Conservation (phyloP, 768 basidiomycete species). For the Trametes sanguinea region DNA sequence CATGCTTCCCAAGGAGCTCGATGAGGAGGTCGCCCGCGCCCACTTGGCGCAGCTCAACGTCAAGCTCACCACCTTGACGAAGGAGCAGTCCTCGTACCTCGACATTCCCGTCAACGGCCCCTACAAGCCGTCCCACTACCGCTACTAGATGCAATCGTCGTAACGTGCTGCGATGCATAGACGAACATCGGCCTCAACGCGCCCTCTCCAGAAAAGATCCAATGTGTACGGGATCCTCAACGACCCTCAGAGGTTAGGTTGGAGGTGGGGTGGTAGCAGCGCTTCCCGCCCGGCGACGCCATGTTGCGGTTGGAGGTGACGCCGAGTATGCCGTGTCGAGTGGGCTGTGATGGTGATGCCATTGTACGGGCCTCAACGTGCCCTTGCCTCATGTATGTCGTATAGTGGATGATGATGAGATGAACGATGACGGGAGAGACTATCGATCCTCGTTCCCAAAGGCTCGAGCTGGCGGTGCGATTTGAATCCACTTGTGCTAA, state of each 20-base stretch:
- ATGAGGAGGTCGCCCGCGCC: constrained; percentile 98
- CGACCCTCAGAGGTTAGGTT: constrained; percentile 28
- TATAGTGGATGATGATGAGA: constrained; percentile 3
- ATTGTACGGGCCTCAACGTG: constrained; percentile 32
- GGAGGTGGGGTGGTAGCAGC: constrained; percentile 24
- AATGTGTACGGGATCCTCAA: constrained; percentile 34
- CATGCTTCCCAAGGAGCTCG: constrained; percentile 97
- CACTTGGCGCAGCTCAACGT: constrained; percentile 91
- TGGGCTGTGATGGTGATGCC: constrained; percentile 11
- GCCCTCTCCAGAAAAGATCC: constrained; percentile 37
- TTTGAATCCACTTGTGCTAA: too few species aligned
- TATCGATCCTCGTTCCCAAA: too few species aligned
- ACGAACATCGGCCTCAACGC: constrained; percentile 56
- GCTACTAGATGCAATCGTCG: constrained; percentile 45
- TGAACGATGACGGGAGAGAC: not conserved
- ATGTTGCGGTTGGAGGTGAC: constrained; percentile 6
- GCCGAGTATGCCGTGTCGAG: constrained; percentile 10
- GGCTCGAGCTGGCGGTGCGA: too few species aligned
- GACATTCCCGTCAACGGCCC: constrained; percentile 85
- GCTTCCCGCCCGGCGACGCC: constrained; percentile 18
- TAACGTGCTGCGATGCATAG: constrained; percentile 16
- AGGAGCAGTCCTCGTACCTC: constrained; percentile 85
- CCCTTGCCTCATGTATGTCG: constrained; percentile 20
- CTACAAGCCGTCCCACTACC: constrained; percentile 75
- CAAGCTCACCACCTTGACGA: constrained; percentile 79